A percentile compares a stretch with the other conserved stretches of the same genome.
These are phyloP conservation scores for Hsuehochloa calcarea DNA, from an alignment of 176 grass and related monocot genomes.

Conservation along the genomic window DNA sequence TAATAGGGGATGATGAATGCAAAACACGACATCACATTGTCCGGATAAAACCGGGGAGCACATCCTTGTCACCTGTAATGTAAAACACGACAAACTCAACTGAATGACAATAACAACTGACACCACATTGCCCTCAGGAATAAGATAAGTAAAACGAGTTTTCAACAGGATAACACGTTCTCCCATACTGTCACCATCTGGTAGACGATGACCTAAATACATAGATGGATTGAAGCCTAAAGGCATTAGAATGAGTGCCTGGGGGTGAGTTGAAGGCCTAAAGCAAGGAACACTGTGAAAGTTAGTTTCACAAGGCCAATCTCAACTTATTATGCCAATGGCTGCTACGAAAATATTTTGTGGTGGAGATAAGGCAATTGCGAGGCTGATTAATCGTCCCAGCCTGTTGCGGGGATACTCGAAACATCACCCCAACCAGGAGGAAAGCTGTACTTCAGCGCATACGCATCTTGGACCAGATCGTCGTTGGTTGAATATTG, in stretches of 20 bases:
- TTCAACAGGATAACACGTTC: background rate
- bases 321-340: constrained; percentile 8
- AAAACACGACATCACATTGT: too few species aligned
- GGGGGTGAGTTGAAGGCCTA: background rate
- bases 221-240: background rate
- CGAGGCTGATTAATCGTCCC: constrained; percentile 41
- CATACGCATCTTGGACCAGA: constrained; percentile 3
- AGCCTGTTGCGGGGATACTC: constrained; percentile 49
- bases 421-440: constrained; percentile 53
- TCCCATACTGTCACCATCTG: background rate
- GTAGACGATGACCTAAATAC: constrained; percentile 10
- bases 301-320: background rate
- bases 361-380: background rate
- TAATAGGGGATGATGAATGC: background rate
- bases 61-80: background rate
- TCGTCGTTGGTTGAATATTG: background rate
- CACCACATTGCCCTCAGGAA: background rate
- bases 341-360: background rate
- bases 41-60: background rate
- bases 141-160: background rate
- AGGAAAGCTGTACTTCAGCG: constrained; percentile 32
- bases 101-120: background rate
- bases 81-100: background rate
- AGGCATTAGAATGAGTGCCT: background rate
- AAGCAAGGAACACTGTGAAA: background rate